Evolutionary conservation across 495 filamentous ascomycete genomes (phyloP).

Genomic region (Penicillium pancosmium): DNA sequence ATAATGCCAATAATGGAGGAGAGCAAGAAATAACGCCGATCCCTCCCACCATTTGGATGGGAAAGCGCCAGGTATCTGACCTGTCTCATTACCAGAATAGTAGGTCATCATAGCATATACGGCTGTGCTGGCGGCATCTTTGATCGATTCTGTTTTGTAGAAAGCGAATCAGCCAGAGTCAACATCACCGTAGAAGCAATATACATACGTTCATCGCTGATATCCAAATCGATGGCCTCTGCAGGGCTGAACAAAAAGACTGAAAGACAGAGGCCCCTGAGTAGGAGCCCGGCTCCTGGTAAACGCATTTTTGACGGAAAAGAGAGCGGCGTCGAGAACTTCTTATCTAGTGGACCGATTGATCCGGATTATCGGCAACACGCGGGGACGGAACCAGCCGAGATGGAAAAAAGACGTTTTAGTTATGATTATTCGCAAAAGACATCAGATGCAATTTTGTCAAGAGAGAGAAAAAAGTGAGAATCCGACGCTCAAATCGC

Average conservation of each 20-base stretch:
- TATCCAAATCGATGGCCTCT: constrained; percentile 22
- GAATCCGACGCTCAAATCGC: not conserved
- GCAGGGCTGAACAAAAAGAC: constrained; percentile 5
- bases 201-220: constrained; percentile 22
- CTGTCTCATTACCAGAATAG: constrained; percentile 67
- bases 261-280: constrained; percentile 5
- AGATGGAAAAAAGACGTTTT: not conserved
- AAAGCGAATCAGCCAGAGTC: not conserved
- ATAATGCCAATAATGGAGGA: constrained; percentile 59
- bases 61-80: constrained; percentile 61
- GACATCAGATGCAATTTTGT: not conserved
- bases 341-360: not conserved
- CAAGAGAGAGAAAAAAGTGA: not conserved
- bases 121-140: constrained; percentile 59
- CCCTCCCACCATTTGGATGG: constrained; percentile 76
- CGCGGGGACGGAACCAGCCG: not conserved
- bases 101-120: constrained; percentile 69
- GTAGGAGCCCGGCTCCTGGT: not conserved
- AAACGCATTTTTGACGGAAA: constrained; percentile 14
- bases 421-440: not conserved
- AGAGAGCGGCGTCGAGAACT: not conserved
- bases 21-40: constrained; percentile 58
- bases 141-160: constrained; percentile 61
- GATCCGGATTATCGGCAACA: not conserved
- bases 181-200: not conserved